Evolutionary conservation across 805 yeast species (phyloP), one percentile per base, ranked within the genome.

Genomic region (Cyberlindnera saturnus): DNA sequence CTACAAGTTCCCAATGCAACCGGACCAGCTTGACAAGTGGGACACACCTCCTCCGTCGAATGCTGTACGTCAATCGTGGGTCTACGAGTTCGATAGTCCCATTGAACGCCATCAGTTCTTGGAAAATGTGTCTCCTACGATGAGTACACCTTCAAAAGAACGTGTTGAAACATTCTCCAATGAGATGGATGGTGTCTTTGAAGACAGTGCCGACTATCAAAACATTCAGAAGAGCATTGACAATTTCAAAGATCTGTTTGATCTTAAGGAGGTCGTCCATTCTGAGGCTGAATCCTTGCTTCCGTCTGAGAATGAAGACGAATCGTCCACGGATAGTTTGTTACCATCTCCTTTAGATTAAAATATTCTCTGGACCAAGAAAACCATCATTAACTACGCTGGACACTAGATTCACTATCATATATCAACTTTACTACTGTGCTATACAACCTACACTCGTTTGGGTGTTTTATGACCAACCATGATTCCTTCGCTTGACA

Each of bases 41-140:
- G 55, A 42, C 4, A 55, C 59, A 0, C 58, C 59, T 6, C 52
- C 54, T 10, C 48, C 47, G 6, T 23, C 39, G 11, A 50, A 51
- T 26, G 55, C 44, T 18, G 55, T 46, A 6, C 43, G 59, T 18
- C 58, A 55, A 41, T 50, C 57, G 2, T 56, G 58, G 59, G 44
- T 56, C 5, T 55, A 56, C 41, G 52, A 47, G 38, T 10, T 31
- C 11, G 53, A 49, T 6, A 20, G 31, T 28, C 39, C 39, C 11
- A 14, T 36, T 3, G 20, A 46, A 5, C 52, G 7, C 41, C 50
- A 16, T 40, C 45, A 14, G 34, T 44, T 26, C 47, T 7, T 38
- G 29, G 34, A 30, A 29, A 31, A 29, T 13, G 15, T 38, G 6
- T 38, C 40, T 8, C 40, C 40, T 14, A 36, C 30, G 39, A 15